Percentiles rank a stretch among this genome's conserved stretches.
These are phyloP conservation scores for Gossypioides kirkii DNA, from an alignment of 345 rosid genomes.

Conservation along the genomic window DNA sequence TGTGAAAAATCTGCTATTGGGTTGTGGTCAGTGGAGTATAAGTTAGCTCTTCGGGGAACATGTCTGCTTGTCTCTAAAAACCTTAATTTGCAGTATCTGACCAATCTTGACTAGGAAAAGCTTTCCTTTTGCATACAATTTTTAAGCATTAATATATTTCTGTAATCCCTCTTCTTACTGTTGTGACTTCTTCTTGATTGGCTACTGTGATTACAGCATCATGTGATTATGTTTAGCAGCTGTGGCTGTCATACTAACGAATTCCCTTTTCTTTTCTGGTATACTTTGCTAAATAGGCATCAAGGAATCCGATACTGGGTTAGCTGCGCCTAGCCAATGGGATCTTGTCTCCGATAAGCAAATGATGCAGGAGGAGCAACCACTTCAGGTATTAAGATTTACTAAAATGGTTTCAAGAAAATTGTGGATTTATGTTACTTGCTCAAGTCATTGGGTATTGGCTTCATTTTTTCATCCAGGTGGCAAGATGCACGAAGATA, in stretches of 20 bases:
- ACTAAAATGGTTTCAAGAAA: not conserved
- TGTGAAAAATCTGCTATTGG: not conserved
- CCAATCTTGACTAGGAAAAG: not conserved
- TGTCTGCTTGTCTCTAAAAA: not conserved
- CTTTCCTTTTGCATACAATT: not conserved
- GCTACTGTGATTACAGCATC: not conserved
- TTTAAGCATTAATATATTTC: not conserved
- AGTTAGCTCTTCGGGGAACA: not conserved
- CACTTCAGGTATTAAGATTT: conserved; percentile 53
- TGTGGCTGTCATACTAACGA: not conserved
- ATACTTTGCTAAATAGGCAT: conserved; percentile 44
- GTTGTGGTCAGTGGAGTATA: not conserved
- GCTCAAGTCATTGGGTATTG: not conserved
- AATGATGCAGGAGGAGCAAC: conserved; percentile 99
- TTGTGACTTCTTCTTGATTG: not conserved
- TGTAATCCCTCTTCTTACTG: not conserved
- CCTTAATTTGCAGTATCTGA: not conserved
- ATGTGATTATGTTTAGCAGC: not conserved
- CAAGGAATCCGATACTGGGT: conserved; percentile 94
- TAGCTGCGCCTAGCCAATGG: conserved; percentile 99
- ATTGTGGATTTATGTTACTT: not conserved
- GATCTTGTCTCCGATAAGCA: conserved; percentile 98
- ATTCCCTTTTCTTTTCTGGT: not conserved
- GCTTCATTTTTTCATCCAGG: conserved; percentile 32
- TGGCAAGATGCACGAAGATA: conserved; percentile 95